Percentiles rank a stretch among this genome's conserved stretches.
These are phyloP conservation scores for Neofusicoccum kwambonambiense DNA, from an alignment of 2,329 filamentous ascomycete species.

Conservation along the genomic window DNA sequence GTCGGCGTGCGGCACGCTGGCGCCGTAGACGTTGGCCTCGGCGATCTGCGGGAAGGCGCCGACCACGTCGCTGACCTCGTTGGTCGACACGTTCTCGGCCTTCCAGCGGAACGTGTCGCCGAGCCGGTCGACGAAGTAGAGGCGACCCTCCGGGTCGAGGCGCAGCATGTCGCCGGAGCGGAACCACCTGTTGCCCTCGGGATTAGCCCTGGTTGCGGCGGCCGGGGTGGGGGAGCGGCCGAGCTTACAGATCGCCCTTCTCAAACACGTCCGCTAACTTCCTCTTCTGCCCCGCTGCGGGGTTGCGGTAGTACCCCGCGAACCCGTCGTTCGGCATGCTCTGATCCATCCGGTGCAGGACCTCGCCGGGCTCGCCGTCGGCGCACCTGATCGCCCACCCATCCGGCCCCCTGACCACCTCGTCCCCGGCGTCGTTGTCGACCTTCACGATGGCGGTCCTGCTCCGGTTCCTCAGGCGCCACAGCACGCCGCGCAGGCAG, in stretches of 20 bases:
- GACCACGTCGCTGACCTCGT: constrained; percentile 47
- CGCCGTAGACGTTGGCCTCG: constrained; percentile 52
- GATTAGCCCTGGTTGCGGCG: too few relatives aligned
- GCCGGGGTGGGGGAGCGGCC: too few relatives aligned
- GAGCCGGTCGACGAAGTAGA: constrained; percentile 50
- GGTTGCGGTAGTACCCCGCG: constrained; percentile 37
- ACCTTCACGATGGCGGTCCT: constrained; percentile 36
- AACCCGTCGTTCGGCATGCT: constrained; percentile 24
- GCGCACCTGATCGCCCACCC: constrained; percentile 36
- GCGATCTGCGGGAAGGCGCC: constrained; percentile 45
- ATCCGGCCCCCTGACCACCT: constrained; percentile 35
- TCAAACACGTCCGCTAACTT: constrained; percentile 36
- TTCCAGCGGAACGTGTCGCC: constrained; percentile 54
- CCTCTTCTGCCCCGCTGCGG: constrained; percentile 30
- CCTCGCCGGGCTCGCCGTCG: constrained; percentile 35
- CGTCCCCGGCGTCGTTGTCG: constrained; percentile 29
- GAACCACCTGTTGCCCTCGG: constrained; percentile 37
- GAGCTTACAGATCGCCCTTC: constrained; percentile 38
- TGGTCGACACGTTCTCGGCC: constrained; percentile 49
- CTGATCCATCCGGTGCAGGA: constrained; percentile 33
- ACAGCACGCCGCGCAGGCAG: constrained; percentile 35
- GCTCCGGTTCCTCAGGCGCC: constrained; percentile 31
- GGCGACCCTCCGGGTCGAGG: constrained; percentile 45
- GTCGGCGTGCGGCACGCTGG: constrained; percentile 47
- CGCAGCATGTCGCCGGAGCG: constrained; percentile 49